Evolutionary conservation across 805 yeast species (phyloP), one percentile per base, ranked within the genome.

Genomic region (Yarrowia sp.): DNA sequence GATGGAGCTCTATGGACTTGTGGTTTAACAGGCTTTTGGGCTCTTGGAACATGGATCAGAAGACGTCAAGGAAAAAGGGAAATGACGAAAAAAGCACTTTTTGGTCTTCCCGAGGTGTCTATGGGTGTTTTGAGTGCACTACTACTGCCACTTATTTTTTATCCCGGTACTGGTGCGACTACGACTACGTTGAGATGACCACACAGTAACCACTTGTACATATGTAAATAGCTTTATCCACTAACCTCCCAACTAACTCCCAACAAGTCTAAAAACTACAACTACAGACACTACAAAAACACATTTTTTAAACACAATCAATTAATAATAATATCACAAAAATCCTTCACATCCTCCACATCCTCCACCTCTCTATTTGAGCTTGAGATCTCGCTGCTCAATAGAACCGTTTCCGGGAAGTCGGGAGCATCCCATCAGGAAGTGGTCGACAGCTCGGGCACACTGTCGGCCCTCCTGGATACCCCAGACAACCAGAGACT

Each of bases 401-500:
- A 95, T 89, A 43, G 96, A 88, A 65, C 98, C 98, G 74, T 89
- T 90, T 48, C 97, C 97, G 67, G 99, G 98, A 72, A 95, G 83
- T 73, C 89, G 83, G 18, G 96, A 83, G 68, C 83, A 77, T 31
- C 93, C 92, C 86, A 86, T 85, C 75, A 93, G 81, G 76, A 76
- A 89, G 70, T 80, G 76, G 74, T 93, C 99, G 68, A 93, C 96
- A 71, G 90, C 92, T 70, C 97, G 84, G 41, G 99, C 99, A 84
- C 97, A 92, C 78, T 93, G 97, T 81, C 98, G 87, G 70, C 99
- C 99, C 79, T 93, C 99, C 80, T 95, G 98, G 71, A 93, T 93
- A 79, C 98, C 99, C 98, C 98, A 95, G 65, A 93, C 99, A 76
- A 93, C 93, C 76, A 93, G 84, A 1, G 97, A 90, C 81, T 93